phyloP scores from a whole-genome alignment of 2,329 filamentous ascomycete species.

The Leptosphaerulina australis region DNA sequence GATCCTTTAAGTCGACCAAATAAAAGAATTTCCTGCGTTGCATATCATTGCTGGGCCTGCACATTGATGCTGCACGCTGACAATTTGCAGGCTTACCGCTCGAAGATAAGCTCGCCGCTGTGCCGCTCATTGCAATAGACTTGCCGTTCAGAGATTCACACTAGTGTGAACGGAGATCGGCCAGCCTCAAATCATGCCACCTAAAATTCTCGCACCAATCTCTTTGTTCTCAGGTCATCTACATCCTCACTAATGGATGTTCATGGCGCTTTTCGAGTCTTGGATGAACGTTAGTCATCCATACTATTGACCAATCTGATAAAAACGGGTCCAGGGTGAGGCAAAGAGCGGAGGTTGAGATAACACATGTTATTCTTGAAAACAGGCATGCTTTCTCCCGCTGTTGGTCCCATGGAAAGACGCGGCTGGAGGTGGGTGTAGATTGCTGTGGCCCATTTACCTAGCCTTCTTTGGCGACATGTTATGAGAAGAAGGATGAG shows the following conservation, averaged over 20 bases:
- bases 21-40: slow-evolving; percentile 10
- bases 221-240: background rate
- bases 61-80: slow-evolving; percentile 14
- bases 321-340: slow-evolving; percentile 13
- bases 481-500: slow-evolving; percentile 38
- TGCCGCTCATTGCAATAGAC: slow-evolving; percentile 9
- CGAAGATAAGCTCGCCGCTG: slow-evolving; percentile 8
- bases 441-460: slow-evolving; percentile 28
- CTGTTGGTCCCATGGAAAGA: slow-evolving; percentile 24
- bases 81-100: slow-evolving; percentile 8
- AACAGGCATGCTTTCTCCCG: slow-evolving; percentile 28
- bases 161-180: slow-evolving; percentile 7
- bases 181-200: slow-evolving; percentile 8
- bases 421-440: slow-evolving; percentile 27
- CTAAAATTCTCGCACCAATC: slow-evolving; percentile 20
- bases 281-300: slow-evolving; percentile 11
- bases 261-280: slow-evolving; percentile 13
- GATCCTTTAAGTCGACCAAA: background rate
- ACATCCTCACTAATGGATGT: slow-evolving; percentile 5
- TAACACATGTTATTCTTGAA: slow-evolving; percentile 35
- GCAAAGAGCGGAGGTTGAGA: slow-evolving; percentile 15
- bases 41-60: slow-evolving; percentile 16
- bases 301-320: slow-evolving; percentile 10
- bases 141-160: slow-evolving; percentile 6
- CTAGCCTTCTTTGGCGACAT: slow-evolving; percentile 32